Base-by-base conservation (phyloP, 257 asterid genomes). In the Penstemon newberryi region DNA sequence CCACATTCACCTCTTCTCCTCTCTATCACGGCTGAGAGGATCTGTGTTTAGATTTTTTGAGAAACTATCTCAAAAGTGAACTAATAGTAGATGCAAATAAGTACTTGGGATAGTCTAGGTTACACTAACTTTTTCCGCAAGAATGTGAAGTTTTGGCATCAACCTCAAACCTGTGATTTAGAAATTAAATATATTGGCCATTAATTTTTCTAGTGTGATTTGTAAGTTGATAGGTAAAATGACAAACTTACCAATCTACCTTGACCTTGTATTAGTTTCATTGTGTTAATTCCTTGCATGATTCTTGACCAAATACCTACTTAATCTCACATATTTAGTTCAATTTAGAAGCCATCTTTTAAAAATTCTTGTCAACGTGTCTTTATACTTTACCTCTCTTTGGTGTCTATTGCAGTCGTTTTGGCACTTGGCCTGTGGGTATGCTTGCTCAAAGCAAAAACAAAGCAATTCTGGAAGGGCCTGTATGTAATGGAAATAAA, bases 381-480 rank as follows among this genome's bases (percentile, higher is more conserved):
- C 33, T 25, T 25, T 25, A 56, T 55, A 67, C 63, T 79, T 43
- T 42, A 39, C 4, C 19, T 70, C n/a, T 63, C 67, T 25, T 46
- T n/a, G 54, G 6, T 75, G 53, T 54, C 39, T 25, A 25, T 1
- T 78, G 36, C 80, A 93, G 97, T 55, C 97, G 96, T 71, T 91
- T 94, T 73, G 99, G 99, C 76, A 85, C 93, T 55, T 94, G 99
- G 99, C 99, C 99, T 53, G 97, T 91, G 70, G 95, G 90, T 73
- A 87, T 94, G 93, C 81, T 94, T 63, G 86, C 86, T 11, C 96
- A 84, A 74, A 86, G 96, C 85, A 89, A 89, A 83, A 85, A 82
- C 56, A 91, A 89, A 78, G 95, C 84, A 0, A 83, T 84, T 50
- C 67, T 94, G 62, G 97, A 89, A 85, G 99, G 97, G 63, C 97